Evolutionary conservation across 768 basidiomycete species (phyloP).

Genomic region (Lactarius sanguifluus): DNA sequence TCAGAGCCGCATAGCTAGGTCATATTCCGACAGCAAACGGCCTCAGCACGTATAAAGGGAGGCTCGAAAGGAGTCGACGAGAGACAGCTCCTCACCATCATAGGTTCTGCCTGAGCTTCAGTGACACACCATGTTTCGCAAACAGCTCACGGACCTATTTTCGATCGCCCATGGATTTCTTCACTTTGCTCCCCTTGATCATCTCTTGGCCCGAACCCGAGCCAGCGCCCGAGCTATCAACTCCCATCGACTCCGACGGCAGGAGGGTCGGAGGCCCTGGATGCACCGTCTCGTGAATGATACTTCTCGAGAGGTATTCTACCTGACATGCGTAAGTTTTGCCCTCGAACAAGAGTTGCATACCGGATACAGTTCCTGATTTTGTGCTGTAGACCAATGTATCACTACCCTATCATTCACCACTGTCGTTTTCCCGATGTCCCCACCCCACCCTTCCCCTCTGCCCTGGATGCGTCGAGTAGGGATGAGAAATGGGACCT

Average conservation of each 20-base stretch:
- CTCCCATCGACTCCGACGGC: conserved; percentile 4
- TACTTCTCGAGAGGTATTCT: not conserved
- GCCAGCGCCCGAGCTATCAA: not conserved
- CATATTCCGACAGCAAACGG: no score
- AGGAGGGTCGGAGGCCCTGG: no score
- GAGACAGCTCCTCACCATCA: not conserved
- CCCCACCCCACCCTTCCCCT: no score
- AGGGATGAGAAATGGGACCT: not conserved
- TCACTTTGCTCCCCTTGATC: not conserved
- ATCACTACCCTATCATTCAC: no score
- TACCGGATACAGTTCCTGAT: not conserved
- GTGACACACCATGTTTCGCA: not conserved
- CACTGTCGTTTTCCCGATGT: not conserved
- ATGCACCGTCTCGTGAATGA: not conserved
- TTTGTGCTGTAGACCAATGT: not conserved
- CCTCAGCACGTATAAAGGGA: not conserved
- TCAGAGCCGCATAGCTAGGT: no score
- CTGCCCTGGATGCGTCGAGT: not conserved
- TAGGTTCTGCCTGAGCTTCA: not conserved
- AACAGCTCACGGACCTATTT: not conserved
- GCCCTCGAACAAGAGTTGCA: not conserved
- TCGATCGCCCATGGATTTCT: not conserved
- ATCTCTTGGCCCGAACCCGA: not conserved
- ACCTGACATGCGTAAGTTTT: not conserved
- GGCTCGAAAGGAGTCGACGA: not conserved